phyloP scores from a whole-genome alignment of 441 rosid species.

The Bocquillonia castaneifolia region DNA sequence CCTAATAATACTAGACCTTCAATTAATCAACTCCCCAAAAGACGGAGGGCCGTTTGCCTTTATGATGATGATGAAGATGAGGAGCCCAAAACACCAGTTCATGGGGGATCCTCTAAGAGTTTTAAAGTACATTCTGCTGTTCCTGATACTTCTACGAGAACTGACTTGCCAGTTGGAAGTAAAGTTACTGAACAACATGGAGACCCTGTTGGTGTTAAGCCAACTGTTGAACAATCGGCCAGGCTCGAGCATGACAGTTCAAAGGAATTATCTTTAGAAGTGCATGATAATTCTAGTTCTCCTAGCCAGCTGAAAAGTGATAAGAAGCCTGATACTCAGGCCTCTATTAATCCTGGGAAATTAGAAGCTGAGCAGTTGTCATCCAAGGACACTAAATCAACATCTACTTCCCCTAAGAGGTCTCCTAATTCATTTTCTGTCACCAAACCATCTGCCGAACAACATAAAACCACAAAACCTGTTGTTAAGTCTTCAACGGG shows the following conservation, averaged over 20 bases:
- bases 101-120: constrained; percentile 49
- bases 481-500: constrained; percentile 34
- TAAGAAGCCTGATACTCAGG: constrained; percentile 35
- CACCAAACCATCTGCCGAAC: constrained; percentile 39
- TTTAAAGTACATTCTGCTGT: constrained; percentile 34
- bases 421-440: constrained; percentile 40
- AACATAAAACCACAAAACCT: constrained; percentile 35
- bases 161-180: constrained; percentile 25
- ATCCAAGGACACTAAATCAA: constrained; percentile 37
- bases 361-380: constrained; percentile 34
- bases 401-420: constrained; percentile 42
- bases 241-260: constrained; percentile 32
- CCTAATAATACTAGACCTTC: constrained; percentile 32
- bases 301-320: constrained; percentile 28
- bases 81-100: constrained; percentile 90
- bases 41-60: constrained; percentile 86
- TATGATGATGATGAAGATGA: constrained; percentile 68
- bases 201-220: constrained; percentile 29
- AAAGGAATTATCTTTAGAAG: constrained; percentile 37
- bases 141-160: constrained; percentile 35
- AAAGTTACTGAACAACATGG: constrained; percentile 27
- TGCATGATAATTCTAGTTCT: constrained; percentile 31
- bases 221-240: constrained; percentile 33
- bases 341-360: constrained; percentile 37
- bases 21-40: constrained; percentile 45